phyloP scores from a whole-genome alignment of 2,329 filamentous ascomycete species.

The Aspergillus ibericus region DNA sequence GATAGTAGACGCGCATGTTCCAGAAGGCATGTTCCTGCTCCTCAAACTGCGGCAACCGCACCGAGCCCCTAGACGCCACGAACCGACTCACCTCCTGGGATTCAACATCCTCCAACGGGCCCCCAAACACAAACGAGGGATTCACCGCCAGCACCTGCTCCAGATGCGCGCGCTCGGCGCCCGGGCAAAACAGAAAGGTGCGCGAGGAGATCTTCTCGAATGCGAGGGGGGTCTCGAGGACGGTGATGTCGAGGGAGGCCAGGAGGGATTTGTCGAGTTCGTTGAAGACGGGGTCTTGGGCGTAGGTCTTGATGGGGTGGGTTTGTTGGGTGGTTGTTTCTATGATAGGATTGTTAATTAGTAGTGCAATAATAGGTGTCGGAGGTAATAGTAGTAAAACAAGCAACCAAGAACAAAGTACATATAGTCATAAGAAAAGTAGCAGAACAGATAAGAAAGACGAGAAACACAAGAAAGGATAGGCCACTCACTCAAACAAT shows the following conservation, averaged over 20 bases:
- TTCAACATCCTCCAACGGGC: slow-evolving; percentile 36
- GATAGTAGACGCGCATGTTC: slow-evolving; percentile 36
- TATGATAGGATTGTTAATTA: too few species aligned
- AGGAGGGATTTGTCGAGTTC: slow-evolving; percentile 41
- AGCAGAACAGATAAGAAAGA: neutral
- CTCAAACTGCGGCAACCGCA: slow-evolving; percentile 31
- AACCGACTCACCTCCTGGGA: slow-evolving; percentile 25
- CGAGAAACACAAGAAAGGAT: slow-evolving; percentile 7
- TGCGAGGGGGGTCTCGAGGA: slow-evolving; percentile 51
- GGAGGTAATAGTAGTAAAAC: too few species aligned
- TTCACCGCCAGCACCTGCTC: slow-evolving; percentile 49
- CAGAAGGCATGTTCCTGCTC: slow-evolving; percentile 39
- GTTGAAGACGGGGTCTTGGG: slow-evolving; percentile 56
- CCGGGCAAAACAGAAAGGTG: slow-evolving; percentile 63
- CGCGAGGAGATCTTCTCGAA: slow-evolving; percentile 51
- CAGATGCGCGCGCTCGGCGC: slow-evolving; percentile 55
- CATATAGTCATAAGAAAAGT: neutral
- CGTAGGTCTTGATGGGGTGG: slow-evolving; percentile 45
- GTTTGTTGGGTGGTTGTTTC: neutral
- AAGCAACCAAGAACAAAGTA: neutral
- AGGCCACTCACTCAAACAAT: slow-evolving; percentile 22
- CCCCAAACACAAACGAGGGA: slow-evolving; percentile 62
- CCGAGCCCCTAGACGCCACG: slow-evolving; percentile 22
- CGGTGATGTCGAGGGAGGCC: slow-evolving; percentile 33
- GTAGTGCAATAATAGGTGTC: neutral